Base-by-base conservation (phyloP, 2,329 filamentous ascomycete genomes). In the Trichoderma sp. region DNA sequence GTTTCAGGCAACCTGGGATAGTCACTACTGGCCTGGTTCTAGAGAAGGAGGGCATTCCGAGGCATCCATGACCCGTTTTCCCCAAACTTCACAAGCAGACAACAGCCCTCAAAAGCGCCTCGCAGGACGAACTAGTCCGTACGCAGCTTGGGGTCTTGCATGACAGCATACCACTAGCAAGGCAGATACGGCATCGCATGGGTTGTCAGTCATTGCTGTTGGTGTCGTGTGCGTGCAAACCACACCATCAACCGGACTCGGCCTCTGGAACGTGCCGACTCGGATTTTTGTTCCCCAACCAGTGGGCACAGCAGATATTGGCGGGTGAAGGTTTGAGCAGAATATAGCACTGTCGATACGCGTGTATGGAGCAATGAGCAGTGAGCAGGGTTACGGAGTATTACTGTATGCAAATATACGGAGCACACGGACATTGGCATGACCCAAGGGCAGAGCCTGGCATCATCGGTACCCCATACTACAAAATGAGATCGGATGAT, bases 241-340 rank as follows among this genome's bases (percentile, higher is more conserved):
- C 27, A 34, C 22, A 39, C 34, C 35, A 35, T 17, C 17, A 32
- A 19, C 25, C 52, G 61, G 61, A 17, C 37, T 64, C 61, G 61
- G 61, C 37, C 52, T 15, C 34, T 45, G 61, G 52, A 56, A 56
- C 52, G 42, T 35, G 50, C 61, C 61, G 61, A 57, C 52, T 65
- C 61, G 61, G 61, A 35, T 27, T 27, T 39, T 27, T 32, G 37
- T 57, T 56, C 45, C 61, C 48, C 35, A 34, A 12, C 15, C 35
- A 39, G 52, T 52, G 61, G 61, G 50, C 61, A 52, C 61, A 56
- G 25, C 37, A 42, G 61, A 45, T n/a, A 54, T 17, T 64, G 48
- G 35, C 34, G 32, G 35, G 22, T 17, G 58, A 61, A 17, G 42
- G 19, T 19, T 25, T 27, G 59, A 52, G 59, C 29, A n/a, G 17